Percentiles rank a stretch among this genome's conserved stretches.
Evolutionary conservation across 2,329 filamentous ascomycete genomes (phyloP).

Genomic region (Penicillium sp.): DNA sequence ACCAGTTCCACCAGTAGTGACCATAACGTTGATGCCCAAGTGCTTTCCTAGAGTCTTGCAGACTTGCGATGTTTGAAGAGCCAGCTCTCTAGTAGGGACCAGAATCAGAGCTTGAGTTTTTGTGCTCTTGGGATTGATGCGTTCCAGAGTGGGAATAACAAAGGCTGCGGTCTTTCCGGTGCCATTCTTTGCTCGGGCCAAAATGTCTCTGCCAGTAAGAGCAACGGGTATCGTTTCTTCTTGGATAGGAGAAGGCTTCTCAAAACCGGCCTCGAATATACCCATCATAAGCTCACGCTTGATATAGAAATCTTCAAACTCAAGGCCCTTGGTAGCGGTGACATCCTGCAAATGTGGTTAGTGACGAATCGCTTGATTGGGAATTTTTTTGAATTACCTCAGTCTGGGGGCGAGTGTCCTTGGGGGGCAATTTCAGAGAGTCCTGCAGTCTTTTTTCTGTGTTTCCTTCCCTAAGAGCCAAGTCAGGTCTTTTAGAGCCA

Average conservation of each 20-base stretch:
- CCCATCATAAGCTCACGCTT: slow-evolving; percentile 97
- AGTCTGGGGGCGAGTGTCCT: slow-evolving; percentile 51
- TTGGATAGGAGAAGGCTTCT: slow-evolving; percentile 98
- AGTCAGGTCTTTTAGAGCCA: slow-evolving; percentile 11
- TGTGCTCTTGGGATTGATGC: slow-evolving; percentile 92
- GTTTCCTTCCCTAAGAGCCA: slow-evolving; percentile 35
- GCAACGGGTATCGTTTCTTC: slow-evolving; percentile 98
- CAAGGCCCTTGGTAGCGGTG: slow-evolving; percentile 92
- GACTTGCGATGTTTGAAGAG: slow-evolving; percentile 97
- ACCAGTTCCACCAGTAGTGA: slow-evolving; percentile 93
- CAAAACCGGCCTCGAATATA: slow-evolving; percentile 98
- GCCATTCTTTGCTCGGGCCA: slow-evolving; percentile 96
- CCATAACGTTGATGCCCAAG: slow-evolving; percentile 97
- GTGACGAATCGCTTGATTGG: slow-evolving; percentile 11
- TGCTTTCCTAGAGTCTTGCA: slow-evolving; percentile 99
- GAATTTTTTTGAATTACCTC: slow-evolving; percentile 37
- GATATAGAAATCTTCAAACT: slow-evolving; percentile 95
- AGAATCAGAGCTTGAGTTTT: slow-evolving; percentile 97
- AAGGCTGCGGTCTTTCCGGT: slow-evolving; percentile 98
- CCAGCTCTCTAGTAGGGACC: slow-evolving; percentile 93
- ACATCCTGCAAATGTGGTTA: slow-evolving; percentile 68
- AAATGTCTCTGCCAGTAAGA: slow-evolving; percentile 88
- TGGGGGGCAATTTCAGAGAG: slow-evolving; percentile 46
- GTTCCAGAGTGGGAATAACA: slow-evolving; percentile 90
- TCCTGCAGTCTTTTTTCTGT: slow-evolving; percentile 46